A percentile compares a stretch with the other conserved stretches of the same genome.
phyloP scores from a whole-genome alignment of 2,329 filamentous ascomycete species.

The Talaromyces sp. region DNA sequence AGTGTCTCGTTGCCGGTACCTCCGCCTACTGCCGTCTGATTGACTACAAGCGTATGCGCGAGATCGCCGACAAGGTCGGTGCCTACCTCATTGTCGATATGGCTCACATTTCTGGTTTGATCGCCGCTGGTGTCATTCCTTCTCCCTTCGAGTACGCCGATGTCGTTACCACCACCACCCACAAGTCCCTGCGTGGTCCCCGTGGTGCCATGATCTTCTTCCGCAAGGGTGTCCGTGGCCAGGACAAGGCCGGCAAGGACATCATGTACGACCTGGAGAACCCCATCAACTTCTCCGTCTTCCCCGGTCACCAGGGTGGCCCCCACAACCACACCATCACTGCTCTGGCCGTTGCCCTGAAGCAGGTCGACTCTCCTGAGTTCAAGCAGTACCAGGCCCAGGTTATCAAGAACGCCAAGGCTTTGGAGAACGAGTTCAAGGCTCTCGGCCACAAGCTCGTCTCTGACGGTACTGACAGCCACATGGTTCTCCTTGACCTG shows the following conservation, averaged over 20 bases:
- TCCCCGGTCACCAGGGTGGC: slow-evolving; percentile 96
- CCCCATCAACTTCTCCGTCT: slow-evolving; percentile 94
- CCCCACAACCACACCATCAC: slow-evolving; percentile 99
- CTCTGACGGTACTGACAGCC: slow-evolving; percentile 93
- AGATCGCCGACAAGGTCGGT: slow-evolving; percentile 86
- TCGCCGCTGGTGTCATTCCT: slow-evolving; percentile 88
- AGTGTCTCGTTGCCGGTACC: slow-evolving; percentile 91
- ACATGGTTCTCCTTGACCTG: slow-evolving; percentile 89
- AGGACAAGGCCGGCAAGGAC: slow-evolving; percentile 85
- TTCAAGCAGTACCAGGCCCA: slow-evolving; percentile 92
- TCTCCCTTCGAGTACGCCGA: slow-evolving; percentile 88
- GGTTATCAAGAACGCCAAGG: slow-evolving; percentile 87
- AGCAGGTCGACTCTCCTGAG: slow-evolving; percentile 85
- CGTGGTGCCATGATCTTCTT: slow-evolving; percentile 98
- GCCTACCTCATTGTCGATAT: slow-evolving; percentile 95
- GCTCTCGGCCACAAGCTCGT: slow-evolving; percentile 78
- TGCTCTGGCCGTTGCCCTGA: slow-evolving; percentile 87
- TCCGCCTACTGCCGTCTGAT: slow-evolving; percentile 96
- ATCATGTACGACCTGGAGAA: slow-evolving; percentile 86
- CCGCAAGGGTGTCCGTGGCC: slow-evolving; percentile 84
- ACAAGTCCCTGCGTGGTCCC: slow-evolving; percentile 94
- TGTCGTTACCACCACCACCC: slow-evolving; percentile 95
- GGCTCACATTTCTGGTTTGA: slow-evolving; percentile 93
- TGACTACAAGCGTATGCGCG: slow-evolving; percentile 89
- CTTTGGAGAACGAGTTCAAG: slow-evolving; percentile 77